phyloP scores from a whole-genome alignment of 2,329 filamentous ascomycete genomes.

The Laburnicola sp. region DNA sequence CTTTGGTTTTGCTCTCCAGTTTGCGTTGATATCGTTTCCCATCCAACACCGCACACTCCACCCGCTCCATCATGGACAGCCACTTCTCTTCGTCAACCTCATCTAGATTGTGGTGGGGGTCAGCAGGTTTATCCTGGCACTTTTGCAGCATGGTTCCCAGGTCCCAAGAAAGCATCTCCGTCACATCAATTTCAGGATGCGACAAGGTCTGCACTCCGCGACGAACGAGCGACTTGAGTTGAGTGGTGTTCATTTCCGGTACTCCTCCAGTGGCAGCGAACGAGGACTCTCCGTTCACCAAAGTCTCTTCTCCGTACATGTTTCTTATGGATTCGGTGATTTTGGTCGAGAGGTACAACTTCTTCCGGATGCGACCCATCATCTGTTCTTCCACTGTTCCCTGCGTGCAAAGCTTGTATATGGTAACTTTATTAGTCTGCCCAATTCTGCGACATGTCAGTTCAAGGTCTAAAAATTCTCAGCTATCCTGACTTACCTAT shows the following conservation, averaged over 20 bases:
- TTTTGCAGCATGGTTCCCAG: constrained; percentile 58
- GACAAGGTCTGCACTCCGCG: constrained; percentile 59
- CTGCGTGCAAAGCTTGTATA: constrained; percentile 60
- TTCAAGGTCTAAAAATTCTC: too few relatives aligned
- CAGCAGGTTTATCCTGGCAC: constrained; percentile 56
- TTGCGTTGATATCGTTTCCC: constrained; percentile 56
- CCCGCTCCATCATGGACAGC: constrained; percentile 60
- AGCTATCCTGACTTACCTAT: constrained; percentile 32
- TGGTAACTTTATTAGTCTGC: constrained; percentile 57
- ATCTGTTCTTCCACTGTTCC: constrained; percentile 64
- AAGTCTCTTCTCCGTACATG: constrained; percentile 49
- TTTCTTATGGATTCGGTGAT: constrained; percentile 63
- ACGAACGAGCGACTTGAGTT: constrained; percentile 59
- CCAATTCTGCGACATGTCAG: constrained; percentile 49
- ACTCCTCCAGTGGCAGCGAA: constrained; percentile 48
- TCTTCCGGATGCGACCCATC: constrained; percentile 62
- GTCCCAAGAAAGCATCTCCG: constrained; percentile 62
- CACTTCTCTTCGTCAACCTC: constrained; percentile 59
- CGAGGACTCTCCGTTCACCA: constrained; percentile 26
- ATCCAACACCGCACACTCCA: constrained; percentile 61
- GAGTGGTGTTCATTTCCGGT: constrained; percentile 56
- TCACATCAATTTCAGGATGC: constrained; percentile 56
- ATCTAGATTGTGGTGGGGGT: constrained; percentile 41
- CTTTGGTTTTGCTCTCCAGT: constrained; percentile 29
- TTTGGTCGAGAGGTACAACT: constrained; percentile 63